These are phyloP conservation scores for Microcos paniculata DNA, from an alignment of 345 rosid genomes.

Conservation along the genomic window DNA sequence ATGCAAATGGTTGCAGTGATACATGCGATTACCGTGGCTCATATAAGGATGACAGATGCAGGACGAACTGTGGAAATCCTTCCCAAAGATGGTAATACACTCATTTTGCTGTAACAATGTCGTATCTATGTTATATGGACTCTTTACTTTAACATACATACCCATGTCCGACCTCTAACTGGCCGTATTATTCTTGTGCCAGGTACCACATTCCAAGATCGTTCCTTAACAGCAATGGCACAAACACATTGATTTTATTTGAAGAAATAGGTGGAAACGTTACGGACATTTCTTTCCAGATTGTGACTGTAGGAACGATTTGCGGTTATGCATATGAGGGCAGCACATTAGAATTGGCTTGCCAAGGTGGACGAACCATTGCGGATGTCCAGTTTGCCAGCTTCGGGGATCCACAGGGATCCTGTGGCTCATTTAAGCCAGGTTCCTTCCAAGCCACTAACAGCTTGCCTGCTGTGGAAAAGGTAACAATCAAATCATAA, in stretches of 20 bases:
- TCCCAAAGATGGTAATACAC: conserved; percentile 48
- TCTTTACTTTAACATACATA: no score
- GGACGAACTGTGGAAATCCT: conserved; percentile 53
- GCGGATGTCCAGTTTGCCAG: conserved; percentile 48
- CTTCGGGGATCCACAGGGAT: conserved; percentile 48
- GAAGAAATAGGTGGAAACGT: conserved; percentile 66
- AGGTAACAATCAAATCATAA: background rate
- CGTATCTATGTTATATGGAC: no score
- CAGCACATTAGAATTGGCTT: conserved; percentile 39
- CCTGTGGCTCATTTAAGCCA: conserved; percentile 35
- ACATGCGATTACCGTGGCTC: conserved; percentile 52
- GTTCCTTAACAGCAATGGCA: conserved; percentile 26
- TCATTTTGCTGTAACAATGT: background rate
- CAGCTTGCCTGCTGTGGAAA: conserved; percentile 2
- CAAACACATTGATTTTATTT: conserved; percentile 42
- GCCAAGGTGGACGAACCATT: conserved; percentile 38
- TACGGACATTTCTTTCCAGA: conserved; percentile 31
- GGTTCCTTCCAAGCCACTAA: conserved; percentile 9
- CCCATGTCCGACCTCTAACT: no score
- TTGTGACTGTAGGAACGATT: conserved; percentile 41
- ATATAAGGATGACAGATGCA: conserved; percentile 32
- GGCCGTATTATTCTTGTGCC: background rate
- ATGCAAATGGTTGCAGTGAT: conserved; percentile 34
- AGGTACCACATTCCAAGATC: conserved; percentile 66
- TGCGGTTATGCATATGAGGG: conserved; percentile 45